phyloP scores from a whole-genome alignment of 768 basidiomycete genomes.

The Clavulina sp. region DNA sequence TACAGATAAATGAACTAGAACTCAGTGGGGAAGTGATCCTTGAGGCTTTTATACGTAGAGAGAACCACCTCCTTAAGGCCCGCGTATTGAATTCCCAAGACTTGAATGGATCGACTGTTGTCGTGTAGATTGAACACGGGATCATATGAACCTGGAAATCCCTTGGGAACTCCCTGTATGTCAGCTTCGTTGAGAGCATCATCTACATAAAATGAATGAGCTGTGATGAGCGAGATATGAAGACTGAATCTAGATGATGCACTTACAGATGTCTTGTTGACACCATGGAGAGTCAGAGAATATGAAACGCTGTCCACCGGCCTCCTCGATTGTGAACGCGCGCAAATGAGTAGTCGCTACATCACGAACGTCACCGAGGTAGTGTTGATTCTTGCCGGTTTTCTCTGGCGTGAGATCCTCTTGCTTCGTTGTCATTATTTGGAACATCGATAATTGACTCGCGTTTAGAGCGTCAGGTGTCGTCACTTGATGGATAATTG shows the following conservation, averaged over 20 bases:
- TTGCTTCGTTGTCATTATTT: too few species aligned
- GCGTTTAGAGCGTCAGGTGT: too few species aligned
- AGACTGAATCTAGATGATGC: too few species aligned
- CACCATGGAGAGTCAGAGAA: not conserved
- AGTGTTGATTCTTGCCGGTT: not conserved
- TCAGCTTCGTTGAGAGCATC: not conserved
- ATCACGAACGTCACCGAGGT: constrained; percentile 18
- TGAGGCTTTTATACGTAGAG: too few species aligned
- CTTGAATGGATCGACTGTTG: too few species aligned
- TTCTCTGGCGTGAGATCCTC: too few species aligned
- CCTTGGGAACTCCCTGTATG: not conserved
- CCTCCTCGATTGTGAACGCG: constrained; percentile 11
- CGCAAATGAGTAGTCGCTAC: constrained; percentile 16
- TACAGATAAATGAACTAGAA: too few species aligned
- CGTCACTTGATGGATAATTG: not conserved
- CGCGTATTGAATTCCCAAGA: constrained; percentile 9
- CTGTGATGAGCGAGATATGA: too few species aligned
- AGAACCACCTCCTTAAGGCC: constrained; percentile 1
- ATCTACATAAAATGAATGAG: too few species aligned
- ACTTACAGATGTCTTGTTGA: not conserved
- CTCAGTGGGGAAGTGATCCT: too few species aligned
- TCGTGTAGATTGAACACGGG: too few species aligned
- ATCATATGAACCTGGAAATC: not conserved
- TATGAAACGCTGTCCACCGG: constrained; percentile 13
- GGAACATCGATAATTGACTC: too few species aligned